Evolutionary conservation across 352 stramenopile species (phyloP).

Genomic region (Globisporangium apiculatum): DNA sequence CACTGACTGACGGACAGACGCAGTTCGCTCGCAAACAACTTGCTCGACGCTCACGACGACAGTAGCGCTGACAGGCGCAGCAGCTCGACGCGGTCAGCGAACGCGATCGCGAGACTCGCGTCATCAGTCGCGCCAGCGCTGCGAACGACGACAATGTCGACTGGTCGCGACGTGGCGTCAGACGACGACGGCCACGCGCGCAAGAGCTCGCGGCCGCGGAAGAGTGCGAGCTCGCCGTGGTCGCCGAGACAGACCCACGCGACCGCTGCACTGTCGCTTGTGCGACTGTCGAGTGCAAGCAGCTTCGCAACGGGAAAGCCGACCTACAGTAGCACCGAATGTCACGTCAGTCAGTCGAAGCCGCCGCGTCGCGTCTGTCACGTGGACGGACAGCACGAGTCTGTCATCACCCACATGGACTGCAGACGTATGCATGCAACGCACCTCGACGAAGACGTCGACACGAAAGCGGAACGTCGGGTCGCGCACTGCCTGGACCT

Average conservation of each 20-base stretch:
- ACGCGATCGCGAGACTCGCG: slow-evolving; percentile 18
- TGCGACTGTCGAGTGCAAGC: slow-evolving; percentile 14
- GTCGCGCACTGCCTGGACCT: slow-evolving; percentile 23
- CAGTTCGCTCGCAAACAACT: no score
- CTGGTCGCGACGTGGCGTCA: slow-evolving; percentile 3
- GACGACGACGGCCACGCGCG: slow-evolving; percentile 20
- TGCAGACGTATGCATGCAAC: no score
- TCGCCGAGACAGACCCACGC: slow-evolving; percentile 32
- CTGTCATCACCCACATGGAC: no score
- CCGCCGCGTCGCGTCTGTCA: background rate
- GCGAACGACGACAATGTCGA: slow-evolving; percentile 22
- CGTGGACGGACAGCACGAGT: background rate
- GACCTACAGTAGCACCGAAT: slow-evolving; percentile 11
- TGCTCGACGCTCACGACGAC: background rate
- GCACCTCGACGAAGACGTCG: slow-evolving; percentile 25
- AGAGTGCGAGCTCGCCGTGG: slow-evolving; percentile 30
- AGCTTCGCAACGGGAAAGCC: slow-evolving; percentile 36
- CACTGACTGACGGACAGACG: no score
- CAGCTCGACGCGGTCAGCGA: slow-evolving; percentile 20
- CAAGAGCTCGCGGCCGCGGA: slow-evolving; percentile 22
- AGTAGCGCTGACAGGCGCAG: slow-evolving; percentile 13
- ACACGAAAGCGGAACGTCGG: slow-evolving; percentile 21
- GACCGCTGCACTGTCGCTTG: slow-evolving; percentile 10
- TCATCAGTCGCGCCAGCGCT: background rate
- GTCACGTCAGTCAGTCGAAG: background rate